These are phyloP conservation scores for Amoebophrya sp. DNA, from an alignment of 169 alveolate genomes.

Conservation along the genomic window DNA sequence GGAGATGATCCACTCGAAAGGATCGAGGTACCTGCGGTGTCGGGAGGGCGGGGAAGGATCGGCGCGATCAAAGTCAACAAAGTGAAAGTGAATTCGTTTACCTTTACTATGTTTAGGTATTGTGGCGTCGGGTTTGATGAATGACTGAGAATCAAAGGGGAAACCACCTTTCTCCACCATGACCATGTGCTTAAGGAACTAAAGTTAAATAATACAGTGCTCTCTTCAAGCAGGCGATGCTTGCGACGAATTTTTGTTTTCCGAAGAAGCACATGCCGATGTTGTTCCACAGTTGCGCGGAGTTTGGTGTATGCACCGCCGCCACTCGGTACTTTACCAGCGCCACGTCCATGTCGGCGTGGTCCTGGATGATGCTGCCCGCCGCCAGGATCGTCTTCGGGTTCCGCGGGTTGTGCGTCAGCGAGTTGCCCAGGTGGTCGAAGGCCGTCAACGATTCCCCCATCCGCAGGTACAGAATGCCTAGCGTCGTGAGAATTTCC, in stretches of 20 bases:
- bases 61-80: not conserved
- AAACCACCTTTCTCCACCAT: not conserved
- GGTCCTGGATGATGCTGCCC: slow-evolving; percentile 61
- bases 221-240: slow-evolving; percentile 65
- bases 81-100: not conserved
- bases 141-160: not conserved
- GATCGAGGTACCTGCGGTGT: slow-evolving; percentile 44
- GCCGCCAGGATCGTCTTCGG: slow-evolving; percentile 65
- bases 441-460: slow-evolving; percentile 48
- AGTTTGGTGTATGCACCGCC: slow-evolving; percentile 57
- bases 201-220: slow-evolving; percentile 43
- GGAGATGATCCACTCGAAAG: slow-evolving; percentile 69
- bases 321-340: slow-evolving; percentile 53
- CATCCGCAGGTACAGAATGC: slow-evolving; percentile 43
- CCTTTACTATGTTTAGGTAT: too few species aligned
- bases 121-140: not conserved
- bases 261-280: slow-evolving; percentile 78
- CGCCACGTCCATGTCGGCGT: slow-evolving; percentile 55
- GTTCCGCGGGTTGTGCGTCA: slow-evolving; percentile 58
- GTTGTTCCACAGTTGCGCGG: slow-evolving; percentile 74
- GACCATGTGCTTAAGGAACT: too few species aligned
- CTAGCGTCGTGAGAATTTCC: slow-evolving; percentile 57
- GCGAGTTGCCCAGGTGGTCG: slow-evolving; percentile 52
- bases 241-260: slow-evolving; percentile 55
- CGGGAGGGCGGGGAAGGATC: not conserved